Evolutionary conservation across 2,329 filamentous ascomycete species (phyloP).

Genomic region (Lachnellula hyalina): DNA sequence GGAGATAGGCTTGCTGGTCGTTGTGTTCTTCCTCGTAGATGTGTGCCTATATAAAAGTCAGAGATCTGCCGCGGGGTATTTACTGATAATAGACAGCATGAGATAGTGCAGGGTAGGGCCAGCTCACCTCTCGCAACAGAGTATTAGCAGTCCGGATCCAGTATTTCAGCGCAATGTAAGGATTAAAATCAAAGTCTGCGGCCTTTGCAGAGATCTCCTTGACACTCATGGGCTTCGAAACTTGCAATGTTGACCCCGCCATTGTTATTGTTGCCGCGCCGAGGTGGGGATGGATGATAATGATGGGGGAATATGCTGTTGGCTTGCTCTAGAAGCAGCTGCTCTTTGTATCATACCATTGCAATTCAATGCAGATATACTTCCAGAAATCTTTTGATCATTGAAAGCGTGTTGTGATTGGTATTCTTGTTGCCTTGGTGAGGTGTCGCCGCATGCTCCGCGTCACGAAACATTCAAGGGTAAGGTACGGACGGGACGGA

Average conservation of each 20-base stretch:
- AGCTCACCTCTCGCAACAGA: conserved; percentile 69
- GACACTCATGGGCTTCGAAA: conserved; percentile 57
- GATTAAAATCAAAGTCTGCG: conserved; percentile 75
- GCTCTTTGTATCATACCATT: background rate
- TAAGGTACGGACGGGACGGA: background rate
- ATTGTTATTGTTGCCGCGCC: conserved; percentile 15
- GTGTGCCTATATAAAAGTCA: conserved; percentile 53
- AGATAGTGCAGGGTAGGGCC: conserved; percentile 2
- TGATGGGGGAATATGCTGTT: background rate
- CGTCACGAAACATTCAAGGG: background rate
- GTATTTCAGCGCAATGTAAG: conserved; percentile 67
- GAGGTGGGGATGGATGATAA: background rate
- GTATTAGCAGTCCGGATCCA: conserved; percentile 79
- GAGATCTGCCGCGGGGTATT: background rate
- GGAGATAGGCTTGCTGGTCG: conserved; percentile 80
- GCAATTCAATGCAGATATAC: no score
- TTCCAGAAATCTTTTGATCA: no score
- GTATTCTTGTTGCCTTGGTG: conserved; percentile 1
- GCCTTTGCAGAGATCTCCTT: conserved; percentile 74
- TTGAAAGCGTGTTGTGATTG: background rate
- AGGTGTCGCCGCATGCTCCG: conserved; percentile 5
- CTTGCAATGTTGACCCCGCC: conserved; percentile 24
- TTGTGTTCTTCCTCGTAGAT: conserved; percentile 85
- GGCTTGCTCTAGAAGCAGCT: background rate
- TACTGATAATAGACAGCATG: background rate